These are phyloP conservation scores for Suillus discolor DNA, from an alignment of 768 basidiomycete genomes.

Conservation along the genomic window DNA sequence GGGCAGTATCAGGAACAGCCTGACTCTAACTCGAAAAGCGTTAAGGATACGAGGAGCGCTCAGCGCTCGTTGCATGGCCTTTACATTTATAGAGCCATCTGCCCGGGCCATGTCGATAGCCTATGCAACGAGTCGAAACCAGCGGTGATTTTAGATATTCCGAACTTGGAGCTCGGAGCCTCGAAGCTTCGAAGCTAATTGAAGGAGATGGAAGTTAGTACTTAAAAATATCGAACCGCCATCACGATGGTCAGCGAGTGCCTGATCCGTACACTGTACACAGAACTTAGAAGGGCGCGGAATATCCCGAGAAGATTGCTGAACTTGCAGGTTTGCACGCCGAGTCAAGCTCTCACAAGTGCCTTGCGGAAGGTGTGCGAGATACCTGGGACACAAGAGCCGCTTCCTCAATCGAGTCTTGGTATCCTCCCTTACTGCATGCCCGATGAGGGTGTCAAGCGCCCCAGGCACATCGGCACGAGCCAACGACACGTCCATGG, in stretches of 20 bases:
- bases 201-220: background rate
- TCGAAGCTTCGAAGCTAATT: background rate
- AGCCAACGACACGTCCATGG: background rate
- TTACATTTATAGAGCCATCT: background rate
- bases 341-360: background rate
- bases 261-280: background rate
- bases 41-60: background rate
- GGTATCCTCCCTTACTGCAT: background rate
- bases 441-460: background rate
- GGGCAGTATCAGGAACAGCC: background rate
- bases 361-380: background rate
- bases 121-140: background rate
- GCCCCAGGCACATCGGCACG: background rate
- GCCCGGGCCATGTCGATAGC: background rate
- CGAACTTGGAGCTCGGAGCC: background rate
- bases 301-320: background rate
- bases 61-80: background rate
- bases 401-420: background rate
- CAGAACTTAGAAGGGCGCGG: background rate
- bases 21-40: background rate
- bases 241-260: background rate
- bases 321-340: conserved; percentile 4
- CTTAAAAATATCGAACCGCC: background rate
- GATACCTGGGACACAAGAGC: background rate
- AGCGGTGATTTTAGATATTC: background rate